Base-by-base conservation (phyloP, 495 filamentous ascomycete genomes). In the Daldinia caldariorum region DNA sequence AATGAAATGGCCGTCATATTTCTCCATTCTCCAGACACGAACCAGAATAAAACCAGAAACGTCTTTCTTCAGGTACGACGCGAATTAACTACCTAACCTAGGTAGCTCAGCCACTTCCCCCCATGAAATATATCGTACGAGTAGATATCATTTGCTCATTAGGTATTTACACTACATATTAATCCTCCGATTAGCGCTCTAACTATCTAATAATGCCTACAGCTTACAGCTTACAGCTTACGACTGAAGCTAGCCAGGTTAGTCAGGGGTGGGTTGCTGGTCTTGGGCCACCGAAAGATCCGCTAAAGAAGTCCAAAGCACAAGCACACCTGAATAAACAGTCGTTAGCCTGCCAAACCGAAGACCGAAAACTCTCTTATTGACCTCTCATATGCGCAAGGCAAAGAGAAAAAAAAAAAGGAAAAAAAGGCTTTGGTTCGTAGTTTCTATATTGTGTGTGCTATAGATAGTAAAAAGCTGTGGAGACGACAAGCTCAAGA, bases 301-400 rank as follows among this genome's bases (percentile, higher is more conserved):
- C 62, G 22, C 54, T 63, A 20, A 31, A 49, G 50, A 53, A 53
- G 43, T 47, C 43, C 20, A 47, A 53, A 53, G 43, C 20, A 16
- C 20, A 47, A 47, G 43, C 57, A 65, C 47, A 70, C 55, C 37
- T 37, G 31, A 60, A 47, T 47, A 58, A 58, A 58, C 32, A 8
- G 51, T 59, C 61, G 26, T 56, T 29, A 50, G 41, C 16, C 31
- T 41, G 13, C 67, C 62, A 58, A 39, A 22, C 62, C 62, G 49
- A 66, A 70, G 50, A 62, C 35, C 43, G 63, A 59, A 50, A 63
- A 59, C 26, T 38, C 58, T 56, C 37, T 22, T 65, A 63, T 18
- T 22, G 68, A 71, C 66, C 68, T 54, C 68, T 54, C 41, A 22
- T 35, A 59, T 55, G 41, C 58, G 49, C 34, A 53, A 55, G 63